Base-by-base conservation (phyloP, 2,329 filamentous ascomycete species). In the Ophiocordyceps camponoti-saundersi region DNA sequence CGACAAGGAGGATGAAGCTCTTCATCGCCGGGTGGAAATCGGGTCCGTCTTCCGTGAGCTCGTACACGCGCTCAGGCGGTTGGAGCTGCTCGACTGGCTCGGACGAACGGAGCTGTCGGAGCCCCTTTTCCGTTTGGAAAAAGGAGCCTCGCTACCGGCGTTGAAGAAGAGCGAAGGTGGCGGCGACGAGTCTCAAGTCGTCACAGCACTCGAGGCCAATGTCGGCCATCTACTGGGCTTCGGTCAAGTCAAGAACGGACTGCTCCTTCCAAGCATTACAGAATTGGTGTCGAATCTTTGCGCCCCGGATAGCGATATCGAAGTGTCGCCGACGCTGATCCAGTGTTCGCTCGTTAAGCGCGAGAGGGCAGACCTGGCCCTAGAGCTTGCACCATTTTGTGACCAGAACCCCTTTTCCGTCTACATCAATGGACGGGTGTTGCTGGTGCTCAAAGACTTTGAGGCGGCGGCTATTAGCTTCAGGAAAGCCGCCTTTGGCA, bases 361-460 rank as follows among this genome's bases (percentile, higher is more conserved):
- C 48, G 72, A 75, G 47, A 68, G 78, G 48, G 66, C 76, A 3
- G 79, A 82, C 55, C 61, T 82, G 18, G 75, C 79, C 15, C 55
- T 72, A 29, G 72, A 79, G 50, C 68, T 81, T 23, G 63, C 64
- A 15, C 67, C 72, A 1, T 81, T 80, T 55, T 70, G 71, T 50
- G 66, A 69, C 20, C 68, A 72, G 46, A 73, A 74, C 46, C 66
- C 72, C 52, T 88, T 73, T 70, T 80, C 66, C 68, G 84, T 71
- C 53, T 98, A 98, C 58, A 74, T 96, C 5, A 86, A 89, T 61
- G 92, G 85, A 2, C 80, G 92, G 29, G 72, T 94, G 44, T 75
- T 78, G 53, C 68, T 96, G 32, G 78, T 80, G 6, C 74, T 82
- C 51, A 82, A 81, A 47, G 82, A 94, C 57, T 80, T 80, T 59